A percentile compares a stretch with the other conserved stretches of the same genome.
These are phyloP conservation scores for Ceratocystis cubensis DNA, from an alignment of 2,329 filamentous ascomycete species.

Conservation along the genomic window DNA sequence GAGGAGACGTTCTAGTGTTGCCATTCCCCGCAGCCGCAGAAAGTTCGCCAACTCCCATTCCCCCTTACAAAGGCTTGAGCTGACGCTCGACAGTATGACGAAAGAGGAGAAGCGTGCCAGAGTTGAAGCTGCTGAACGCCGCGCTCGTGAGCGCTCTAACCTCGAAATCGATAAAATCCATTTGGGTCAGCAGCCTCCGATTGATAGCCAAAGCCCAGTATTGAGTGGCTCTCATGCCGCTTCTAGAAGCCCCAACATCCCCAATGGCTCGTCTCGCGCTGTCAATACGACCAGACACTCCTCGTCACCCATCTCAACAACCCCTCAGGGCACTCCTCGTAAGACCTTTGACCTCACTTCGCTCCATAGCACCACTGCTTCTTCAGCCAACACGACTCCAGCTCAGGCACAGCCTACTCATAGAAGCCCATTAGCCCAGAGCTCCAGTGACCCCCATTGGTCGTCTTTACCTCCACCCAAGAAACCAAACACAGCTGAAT, in stretches of 20 bases:
- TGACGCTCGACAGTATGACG: slow-evolving; percentile 80
- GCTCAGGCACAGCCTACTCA: slow-evolving; percentile 8
- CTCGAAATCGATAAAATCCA: slow-evolving; percentile 26
- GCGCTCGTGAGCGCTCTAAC: slow-evolving; percentile 50
- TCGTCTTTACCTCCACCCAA: slow-evolving; percentile 2
- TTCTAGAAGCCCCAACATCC: background rate
- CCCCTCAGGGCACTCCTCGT: slow-evolving; percentile 12
- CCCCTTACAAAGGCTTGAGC: slow-evolving; percentile 84
- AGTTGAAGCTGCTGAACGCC: slow-evolving; percentile 68
- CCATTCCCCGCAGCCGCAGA: slow-evolving; percentile 19
- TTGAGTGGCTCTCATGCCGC: background rate
- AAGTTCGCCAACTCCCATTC: slow-evolving; percentile 69
- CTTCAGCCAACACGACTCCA: slow-evolving; percentile 7
- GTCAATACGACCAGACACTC: slow-evolving; percentile 13
- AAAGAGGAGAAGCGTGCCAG: slow-evolving; percentile 89
- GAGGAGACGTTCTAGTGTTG: slow-evolving; percentile 16
- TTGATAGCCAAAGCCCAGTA: slow-evolving; percentile 15
- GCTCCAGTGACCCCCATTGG: slow-evolving; percentile 1
- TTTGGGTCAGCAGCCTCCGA: slow-evolving; percentile 18
- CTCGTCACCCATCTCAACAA: slow-evolving; percentile 11
- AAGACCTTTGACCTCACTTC: background rate
- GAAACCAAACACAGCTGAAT: slow-evolving; percentile 4
- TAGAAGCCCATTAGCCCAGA: slow-evolving; percentile 14
- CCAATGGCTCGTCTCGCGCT: background rate
- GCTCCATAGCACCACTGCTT: background rate